Conservation (phyloP, 140 eudicot genomes). For the Oenanthe javanica region DNA sequence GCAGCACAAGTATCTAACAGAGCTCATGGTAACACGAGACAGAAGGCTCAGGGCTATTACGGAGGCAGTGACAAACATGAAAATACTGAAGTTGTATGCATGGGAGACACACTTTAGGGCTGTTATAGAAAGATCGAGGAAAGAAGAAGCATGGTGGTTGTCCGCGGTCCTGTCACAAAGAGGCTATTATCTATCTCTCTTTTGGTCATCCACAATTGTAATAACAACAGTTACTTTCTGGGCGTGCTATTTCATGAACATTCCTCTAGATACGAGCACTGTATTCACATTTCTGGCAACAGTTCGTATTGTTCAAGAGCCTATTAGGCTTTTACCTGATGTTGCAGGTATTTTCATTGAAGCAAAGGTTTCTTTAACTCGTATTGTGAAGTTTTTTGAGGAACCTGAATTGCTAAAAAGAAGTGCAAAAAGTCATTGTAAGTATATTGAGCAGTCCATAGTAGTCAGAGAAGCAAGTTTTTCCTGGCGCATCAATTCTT, state of each 20-base stretch:
- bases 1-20: conserved; percentile 43
- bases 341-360: conserved; percentile 52
- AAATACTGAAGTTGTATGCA: conserved; percentile 65
- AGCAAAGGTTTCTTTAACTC: conserved; percentile 52
- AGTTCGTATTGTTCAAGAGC: conserved; percentile 61
- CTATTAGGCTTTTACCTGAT: conserved; percentile 46
- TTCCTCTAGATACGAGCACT: conserved; percentile 42
- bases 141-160: conserved; percentile 41
- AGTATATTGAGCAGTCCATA: conserved; percentile 13
- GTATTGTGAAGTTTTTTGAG: conserved; percentile 53
- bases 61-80: conserved; percentile 61
- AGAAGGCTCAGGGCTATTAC: conserved; percentile 49
- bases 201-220: conserved; percentile 50
- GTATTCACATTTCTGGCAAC: conserved; percentile 75
- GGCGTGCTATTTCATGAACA: conserved; percentile 40
- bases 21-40: conserved; percentile 67
- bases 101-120: conserved; percentile 66
- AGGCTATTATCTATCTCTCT: conserved; percentile 39
- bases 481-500: conserved; percentile 45
- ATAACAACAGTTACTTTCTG: conserved; percentile 46
- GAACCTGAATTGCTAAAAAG: conserved; percentile 52
- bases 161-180: conserved; percentile 32
- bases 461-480: conserved; percentile 22
- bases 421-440: conserved; percentile 10
- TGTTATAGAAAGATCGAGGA: conserved; percentile 29